Evolutionary conservation across 139 green algal genomes (phyloP).

Genomic region (Micractinium sp.): DNA sequence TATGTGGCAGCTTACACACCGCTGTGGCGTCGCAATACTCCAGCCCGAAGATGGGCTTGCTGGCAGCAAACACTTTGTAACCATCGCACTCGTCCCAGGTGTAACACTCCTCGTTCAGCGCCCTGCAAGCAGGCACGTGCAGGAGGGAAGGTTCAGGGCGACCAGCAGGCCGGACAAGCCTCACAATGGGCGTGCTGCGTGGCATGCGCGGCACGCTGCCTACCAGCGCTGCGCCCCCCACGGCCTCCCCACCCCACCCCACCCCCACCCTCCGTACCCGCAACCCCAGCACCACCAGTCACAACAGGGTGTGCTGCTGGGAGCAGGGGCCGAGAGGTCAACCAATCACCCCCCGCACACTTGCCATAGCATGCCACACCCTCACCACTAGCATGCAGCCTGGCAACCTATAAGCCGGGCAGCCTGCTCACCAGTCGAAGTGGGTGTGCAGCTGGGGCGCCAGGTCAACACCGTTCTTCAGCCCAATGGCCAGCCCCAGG

Average conservation of each 20-base stretch:
- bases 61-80: neutral
- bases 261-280: no score
- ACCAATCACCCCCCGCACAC: neutral
- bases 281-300: no score
- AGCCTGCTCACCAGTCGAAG: constrained; percentile 3
- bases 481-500: neutral
- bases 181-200: neutral
- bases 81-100: neutral
- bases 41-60: neutral
- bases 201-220: neutral
- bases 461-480: neutral
- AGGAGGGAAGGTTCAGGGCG: neutral
- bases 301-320: no score
- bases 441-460: neutral
- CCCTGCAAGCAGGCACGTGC: neutral
- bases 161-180: neutral
- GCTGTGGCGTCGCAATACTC: neutral
- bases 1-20: neutral
- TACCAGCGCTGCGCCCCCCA: no score
- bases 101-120: neutral
- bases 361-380: neutral
- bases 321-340: no score
- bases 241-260: no score
- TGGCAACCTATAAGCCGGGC: neutral
- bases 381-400: neutral